Base-by-base conservation (phyloP, 2,329 filamentous ascomycete genomes). In the Karstenula rhodostoma region DNA sequence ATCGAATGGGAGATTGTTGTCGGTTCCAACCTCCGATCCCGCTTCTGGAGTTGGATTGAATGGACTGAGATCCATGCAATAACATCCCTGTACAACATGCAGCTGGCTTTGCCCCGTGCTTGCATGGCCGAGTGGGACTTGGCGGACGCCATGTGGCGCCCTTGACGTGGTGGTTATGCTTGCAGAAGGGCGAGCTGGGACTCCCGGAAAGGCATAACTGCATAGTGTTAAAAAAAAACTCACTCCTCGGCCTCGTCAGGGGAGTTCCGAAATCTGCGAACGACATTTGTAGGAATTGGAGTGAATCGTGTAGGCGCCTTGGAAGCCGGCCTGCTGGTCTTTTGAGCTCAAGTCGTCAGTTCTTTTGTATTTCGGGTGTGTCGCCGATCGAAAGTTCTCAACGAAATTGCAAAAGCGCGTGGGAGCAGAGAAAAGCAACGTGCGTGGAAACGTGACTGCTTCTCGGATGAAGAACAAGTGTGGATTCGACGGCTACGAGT, bases 171-270 rank as follows among this genome's bases (percentile, higher is more conserved):
- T n/a, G n/a, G n/a, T n/a, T n/a, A n/a, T n/a, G n/a, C n/a, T n/a
- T n/a, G n/a, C n/a, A n/a, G n/a, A n/a, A n/a, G n/a, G n/a, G n/a
- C n/a, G n/a, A n/a, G n/a, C n/a, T n/a, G 27, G 27, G 27, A 29
- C 8, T 4, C 27, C 8, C 4, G 8, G 33, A 57, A 61, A 66
- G 63, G 63, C 63, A 59, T 61, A 61, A 58, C 59, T 66, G 58
- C 61, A 57, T 61, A 13, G 49, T 55, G 47, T 54, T 63, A 65
- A 66, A 66, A 66, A 63, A 65, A 66, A 66, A 64, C 42, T 56
- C 49, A 57, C 53, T 4, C 17, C 2, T 43, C 37, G 13, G 23
- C 25, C 48, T 35, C 6, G 17, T 6, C 6, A 9, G 27, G 35
- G 5, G 10, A 10, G 2, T 3, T 22, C 4, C 29, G 19, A 1